phyloP scores from a whole-genome alignment of 257 asterid genomes.

The Salvia splendens region DNA sequence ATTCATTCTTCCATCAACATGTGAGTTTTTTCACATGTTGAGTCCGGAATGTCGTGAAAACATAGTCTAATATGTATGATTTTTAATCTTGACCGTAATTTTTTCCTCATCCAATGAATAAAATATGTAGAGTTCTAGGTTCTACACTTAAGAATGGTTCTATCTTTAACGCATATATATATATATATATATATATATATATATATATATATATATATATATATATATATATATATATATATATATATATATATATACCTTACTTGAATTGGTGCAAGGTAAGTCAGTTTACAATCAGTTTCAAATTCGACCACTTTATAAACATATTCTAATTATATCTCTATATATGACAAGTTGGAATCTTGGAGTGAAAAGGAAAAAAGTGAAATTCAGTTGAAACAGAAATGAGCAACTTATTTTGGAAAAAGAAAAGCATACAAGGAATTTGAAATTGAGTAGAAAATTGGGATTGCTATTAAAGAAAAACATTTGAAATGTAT shows the following conservation, averaged over 20 bases:
- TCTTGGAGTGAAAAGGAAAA: neutral
- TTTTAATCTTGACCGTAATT: no score
- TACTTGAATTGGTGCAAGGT: neutral
- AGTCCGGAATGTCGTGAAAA: no score
- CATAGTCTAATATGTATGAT: no score
- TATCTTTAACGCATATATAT: no score
- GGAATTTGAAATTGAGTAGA: neutral
- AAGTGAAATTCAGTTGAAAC: neutral
- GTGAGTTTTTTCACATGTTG: no score
- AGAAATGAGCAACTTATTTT: neutral
- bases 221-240: no score
- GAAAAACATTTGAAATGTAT: neutral
- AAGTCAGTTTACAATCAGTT: slow-evolving; percentile 14
- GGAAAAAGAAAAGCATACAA: neutral
- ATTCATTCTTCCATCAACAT: no score
- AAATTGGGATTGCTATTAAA: neutral
- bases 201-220: no score
- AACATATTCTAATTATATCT: neutral
- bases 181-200: no score
- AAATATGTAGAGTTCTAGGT: no score
- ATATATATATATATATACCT: neutral
- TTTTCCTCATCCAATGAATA: no score
- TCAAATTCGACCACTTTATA: neutral
- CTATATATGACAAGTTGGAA: neutral
- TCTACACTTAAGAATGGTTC: no score